These are phyloP conservation scores for Saccharomycopsis javanensis DNA, from an alignment of 805 yeast species.

Conservation along the genomic window DNA sequence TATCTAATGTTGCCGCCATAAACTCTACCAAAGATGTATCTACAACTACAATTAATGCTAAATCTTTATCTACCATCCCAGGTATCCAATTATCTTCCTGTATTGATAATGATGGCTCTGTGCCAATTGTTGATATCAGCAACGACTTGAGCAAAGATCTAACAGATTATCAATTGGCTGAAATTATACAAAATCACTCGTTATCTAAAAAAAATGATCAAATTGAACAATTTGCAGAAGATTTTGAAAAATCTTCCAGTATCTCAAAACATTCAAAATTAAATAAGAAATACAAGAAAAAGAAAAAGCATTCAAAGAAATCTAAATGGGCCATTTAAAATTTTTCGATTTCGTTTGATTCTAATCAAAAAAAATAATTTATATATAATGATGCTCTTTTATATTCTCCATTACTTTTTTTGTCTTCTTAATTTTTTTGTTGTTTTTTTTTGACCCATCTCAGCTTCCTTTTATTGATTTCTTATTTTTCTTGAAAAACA, in stretches of 20 bases:
- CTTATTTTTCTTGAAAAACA: too few relatives aligned
- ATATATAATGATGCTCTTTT: too few relatives aligned
- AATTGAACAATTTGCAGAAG: slow-evolving; percentile 1
- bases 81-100: not conserved
- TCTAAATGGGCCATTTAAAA: not conserved
- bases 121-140: slow-evolving; percentile 11
- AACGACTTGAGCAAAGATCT: slow-evolving; percentile 17
- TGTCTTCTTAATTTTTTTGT: too few relatives aligned
- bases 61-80: not conserved
- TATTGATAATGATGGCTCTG: not conserved
- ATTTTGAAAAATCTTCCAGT: not conserved
- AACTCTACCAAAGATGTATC: not conserved
- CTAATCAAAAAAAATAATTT: too few relatives aligned
- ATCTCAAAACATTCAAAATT: not conserved
- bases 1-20: too few relatives aligned
- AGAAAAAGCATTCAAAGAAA: not conserved
- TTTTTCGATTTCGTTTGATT: too few relatives aligned
- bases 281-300: not conserved
- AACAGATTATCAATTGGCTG: slow-evolving; percentile 19
- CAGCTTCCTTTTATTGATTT: too few relatives aligned
- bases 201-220: not conserved
- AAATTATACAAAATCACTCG: slow-evolving; percentile 12
- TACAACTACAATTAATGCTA: not conserved
- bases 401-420: too few relatives aligned
- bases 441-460: too few relatives aligned